phyloP scores from a whole-genome alignment of 164 flowering plant species.

The Liquidambar formosana region DNA sequence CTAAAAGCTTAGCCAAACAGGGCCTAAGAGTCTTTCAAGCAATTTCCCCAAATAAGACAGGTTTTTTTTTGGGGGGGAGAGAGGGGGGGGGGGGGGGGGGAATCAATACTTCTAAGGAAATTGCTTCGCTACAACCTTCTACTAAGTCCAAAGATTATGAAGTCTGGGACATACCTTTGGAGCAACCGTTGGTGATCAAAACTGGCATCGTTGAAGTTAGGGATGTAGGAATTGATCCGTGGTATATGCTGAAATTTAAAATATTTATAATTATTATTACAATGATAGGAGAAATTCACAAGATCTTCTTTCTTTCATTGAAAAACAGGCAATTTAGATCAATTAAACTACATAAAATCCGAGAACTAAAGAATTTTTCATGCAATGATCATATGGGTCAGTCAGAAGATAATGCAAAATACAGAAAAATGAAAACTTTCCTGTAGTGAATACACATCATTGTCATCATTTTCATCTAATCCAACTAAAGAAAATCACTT shows the following conservation, averaged over 20 bases:
- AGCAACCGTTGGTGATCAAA: constrained; percentile 82
- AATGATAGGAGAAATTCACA: constrained; percentile 7
- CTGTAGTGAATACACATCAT: neutral
- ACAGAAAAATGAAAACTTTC: neutral
- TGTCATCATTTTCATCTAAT: too few relatives aligned
- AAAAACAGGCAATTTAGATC: neutral
- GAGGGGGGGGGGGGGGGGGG: too few relatives aligned
- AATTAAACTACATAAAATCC: constrained; percentile 5
- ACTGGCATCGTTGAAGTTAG: constrained; percentile 65
- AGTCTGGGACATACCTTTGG: constrained; percentile 60
- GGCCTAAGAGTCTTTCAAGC: neutral
- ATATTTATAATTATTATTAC: constrained; percentile 7
- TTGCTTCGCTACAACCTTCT: neutral
- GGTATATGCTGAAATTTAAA: constrained; percentile 69
- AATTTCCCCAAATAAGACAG: neutral
- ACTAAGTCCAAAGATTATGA: neutral
- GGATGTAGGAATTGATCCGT: constrained; percentile 69
- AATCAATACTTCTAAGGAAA: neutral
- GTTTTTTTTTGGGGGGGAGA: too few relatives aligned
- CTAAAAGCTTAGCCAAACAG: too few relatives aligned
- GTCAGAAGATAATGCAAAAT: constrained; percentile 4
- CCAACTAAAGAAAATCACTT: too few relatives aligned
- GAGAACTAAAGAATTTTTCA: neutral
- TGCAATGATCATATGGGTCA: neutral
- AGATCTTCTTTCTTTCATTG: constrained; percentile 1